Conservation (phyloP, 2,329 filamentous ascomycete genomes). For the Lasiodiplodia sp. region DNA sequence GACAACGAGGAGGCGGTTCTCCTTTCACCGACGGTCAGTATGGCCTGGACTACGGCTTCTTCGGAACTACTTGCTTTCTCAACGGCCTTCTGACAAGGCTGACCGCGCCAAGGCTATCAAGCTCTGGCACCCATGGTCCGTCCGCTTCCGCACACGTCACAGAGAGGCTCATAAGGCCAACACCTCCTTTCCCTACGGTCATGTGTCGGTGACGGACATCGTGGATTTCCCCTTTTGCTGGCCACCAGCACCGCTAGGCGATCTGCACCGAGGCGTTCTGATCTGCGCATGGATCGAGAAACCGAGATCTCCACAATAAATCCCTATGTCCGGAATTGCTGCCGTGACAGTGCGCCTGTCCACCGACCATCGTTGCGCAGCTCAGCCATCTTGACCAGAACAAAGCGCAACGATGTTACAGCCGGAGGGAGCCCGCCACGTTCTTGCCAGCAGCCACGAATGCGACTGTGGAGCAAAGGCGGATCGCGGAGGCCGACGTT, state of each 20-base stretch:
- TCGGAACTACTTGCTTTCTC: not conserved
- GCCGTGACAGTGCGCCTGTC: slow-evolving; percentile 3
- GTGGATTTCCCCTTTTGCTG: slow-evolving; percentile 12
- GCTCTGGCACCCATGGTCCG: not conserved
- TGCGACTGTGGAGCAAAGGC: slow-evolving; percentile 13
- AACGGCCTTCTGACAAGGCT: not conserved
- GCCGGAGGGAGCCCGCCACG: not conserved
- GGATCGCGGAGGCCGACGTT: not conserved
- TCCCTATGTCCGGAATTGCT: slow-evolving; percentile 13
- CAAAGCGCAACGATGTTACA: slow-evolving; percentile 6
- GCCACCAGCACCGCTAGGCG: not conserved
- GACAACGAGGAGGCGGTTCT: not conserved
- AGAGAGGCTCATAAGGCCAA: slow-evolving; percentile 3
- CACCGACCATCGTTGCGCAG: not conserved
- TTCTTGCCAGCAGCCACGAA: slow-evolving; percentile 1
- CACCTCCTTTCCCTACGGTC: slow-evolving; percentile 1
- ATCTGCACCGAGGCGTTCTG: slow-evolving; percentile 14
- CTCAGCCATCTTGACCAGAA: not conserved
- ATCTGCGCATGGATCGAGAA: slow-evolving; percentile 12
- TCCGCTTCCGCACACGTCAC: not conserved
- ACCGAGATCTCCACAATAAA: slow-evolving; percentile 19
- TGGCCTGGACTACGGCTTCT: not conserved
- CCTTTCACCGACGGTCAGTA: slow-evolving; percentile 1
- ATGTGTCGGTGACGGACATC: slow-evolving; percentile 10
- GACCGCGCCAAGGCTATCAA: slow-evolving; percentile 5